phyloP scores from a whole-genome alignment of 2,329 filamentous ascomycete genomes.

The Clarireedia homoeocarpa region DNA sequence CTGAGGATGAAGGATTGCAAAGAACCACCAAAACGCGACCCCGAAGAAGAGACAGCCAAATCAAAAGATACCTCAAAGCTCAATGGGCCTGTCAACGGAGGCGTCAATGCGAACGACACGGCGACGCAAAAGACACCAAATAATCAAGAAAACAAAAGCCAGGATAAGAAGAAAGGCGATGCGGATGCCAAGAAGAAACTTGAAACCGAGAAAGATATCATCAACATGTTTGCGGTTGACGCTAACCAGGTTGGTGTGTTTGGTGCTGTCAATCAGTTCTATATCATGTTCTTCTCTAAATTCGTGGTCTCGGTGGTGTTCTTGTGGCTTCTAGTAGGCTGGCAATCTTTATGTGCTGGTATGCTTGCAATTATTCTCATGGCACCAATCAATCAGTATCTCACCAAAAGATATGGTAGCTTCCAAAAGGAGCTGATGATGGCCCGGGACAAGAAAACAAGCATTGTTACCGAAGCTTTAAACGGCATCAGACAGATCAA shows the following conservation, averaged over 20 bases:
- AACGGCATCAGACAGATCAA: slow-evolving; percentile 77
- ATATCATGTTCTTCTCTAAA: slow-evolving; percentile 52
- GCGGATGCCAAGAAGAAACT: slow-evolving; percentile 5
- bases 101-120: neutral
- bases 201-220: slow-evolving; percentile 57
- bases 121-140: neutral
- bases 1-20: slow-evolving; percentile 62
- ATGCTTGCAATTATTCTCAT: slow-evolving; percentile 53
- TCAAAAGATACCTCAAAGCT: neutral
- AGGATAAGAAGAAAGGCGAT: slow-evolving; percentile 3
- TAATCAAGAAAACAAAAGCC: neutral
- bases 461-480: slow-evolving; percentile 64
- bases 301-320: slow-evolving; percentile 57
- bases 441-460: slow-evolving; percentile 63
- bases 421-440: slow-evolving; percentile 65
- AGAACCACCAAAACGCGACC: slow-evolving; percentile 33
- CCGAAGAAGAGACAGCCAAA: slow-evolving; percentile 6
- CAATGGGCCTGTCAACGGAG: neutral
- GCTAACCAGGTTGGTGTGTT: slow-evolving; percentile 59
- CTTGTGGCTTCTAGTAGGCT: slow-evolving; percentile 60
- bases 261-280: slow-evolving; percentile 51
- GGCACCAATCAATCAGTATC: slow-evolving; percentile 58
- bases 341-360: slow-evolving; percentile 57
- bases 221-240: slow-evolving; percentile 70
- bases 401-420: slow-evolving; percentile 53